Evolutionary conservation across 345 rosid species (phyloP).

Genomic region (Eucalyptus guilfoylei): DNA sequence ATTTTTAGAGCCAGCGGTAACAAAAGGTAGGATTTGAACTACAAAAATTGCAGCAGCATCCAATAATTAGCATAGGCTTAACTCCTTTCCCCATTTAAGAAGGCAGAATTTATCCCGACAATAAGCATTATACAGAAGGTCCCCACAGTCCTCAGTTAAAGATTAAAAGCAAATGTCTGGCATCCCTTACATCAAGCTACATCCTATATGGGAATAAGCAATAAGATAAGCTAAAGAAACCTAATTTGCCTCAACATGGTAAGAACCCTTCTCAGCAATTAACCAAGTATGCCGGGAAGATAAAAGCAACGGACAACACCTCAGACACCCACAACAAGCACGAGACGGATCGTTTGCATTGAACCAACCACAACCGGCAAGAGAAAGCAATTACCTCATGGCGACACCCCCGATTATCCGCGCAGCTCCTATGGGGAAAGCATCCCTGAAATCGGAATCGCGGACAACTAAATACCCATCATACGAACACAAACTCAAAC

Average conservation of each 20-base stretch:
- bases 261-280: background rate
- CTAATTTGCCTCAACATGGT: background rate
- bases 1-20: background rate
- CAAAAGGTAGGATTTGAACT: background rate
- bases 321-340: background rate
- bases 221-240: background rate
- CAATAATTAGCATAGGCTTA: background rate
- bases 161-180: background rate
- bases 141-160: background rate
- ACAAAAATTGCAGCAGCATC: background rate
- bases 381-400: background rate
- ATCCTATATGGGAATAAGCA: background rate
- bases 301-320: background rate
- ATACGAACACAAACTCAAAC: background rate
- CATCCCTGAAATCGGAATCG: background rate
- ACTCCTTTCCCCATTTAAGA: background rate
- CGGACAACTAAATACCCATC: background rate
- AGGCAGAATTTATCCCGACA: background rate
- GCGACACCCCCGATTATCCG: background rate
- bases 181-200: background rate
- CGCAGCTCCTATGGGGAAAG: background rate
- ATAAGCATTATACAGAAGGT: background rate
- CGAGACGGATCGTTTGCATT: background rate
- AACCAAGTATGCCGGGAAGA: background rate
- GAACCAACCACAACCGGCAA: background rate